Evolutionary conservation across 176 grass and related monocot genomes (phyloP).

Genomic region (Rhynchospora breviuscula): DNA sequence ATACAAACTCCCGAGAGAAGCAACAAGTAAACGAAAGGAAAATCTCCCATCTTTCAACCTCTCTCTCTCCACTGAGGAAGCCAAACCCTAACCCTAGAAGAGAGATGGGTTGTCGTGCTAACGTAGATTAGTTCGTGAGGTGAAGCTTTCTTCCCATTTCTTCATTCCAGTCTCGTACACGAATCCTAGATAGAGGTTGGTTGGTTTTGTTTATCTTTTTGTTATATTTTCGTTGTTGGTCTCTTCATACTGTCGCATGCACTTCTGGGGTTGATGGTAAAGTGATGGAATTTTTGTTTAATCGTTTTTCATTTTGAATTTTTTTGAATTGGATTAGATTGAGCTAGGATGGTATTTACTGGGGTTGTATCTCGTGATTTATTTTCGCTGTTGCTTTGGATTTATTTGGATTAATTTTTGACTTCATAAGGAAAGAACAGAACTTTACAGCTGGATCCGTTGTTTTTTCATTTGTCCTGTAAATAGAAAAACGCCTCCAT

Average conservation of each 20-base stretch:
- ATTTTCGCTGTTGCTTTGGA: neutral
- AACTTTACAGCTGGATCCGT: slow-evolving; percentile 3
- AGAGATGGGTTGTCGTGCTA: neutral
- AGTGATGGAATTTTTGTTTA: neutral
- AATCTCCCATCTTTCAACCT: neutral
- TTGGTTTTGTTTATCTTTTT: neutral
- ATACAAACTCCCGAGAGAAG: neutral
- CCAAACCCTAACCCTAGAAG: neutral
- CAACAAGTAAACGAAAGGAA: neutral
- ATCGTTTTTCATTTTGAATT: neutral
- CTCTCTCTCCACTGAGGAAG: neutral
- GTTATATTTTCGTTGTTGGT: neutral
- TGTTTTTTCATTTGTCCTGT: neutral
- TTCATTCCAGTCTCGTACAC: neutral
- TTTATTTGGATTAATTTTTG: neutral
- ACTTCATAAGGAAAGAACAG: slow-evolving; percentile 10
- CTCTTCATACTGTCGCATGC: neutral
- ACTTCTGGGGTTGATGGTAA: neutral
- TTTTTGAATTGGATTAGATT: neutral
- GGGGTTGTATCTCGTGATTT: neutral
- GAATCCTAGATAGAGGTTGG: neutral
- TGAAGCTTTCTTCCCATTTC: slow-evolving; percentile 9
- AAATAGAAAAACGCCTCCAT: slow-evolving; percentile 24
- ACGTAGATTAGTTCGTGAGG: neutral
- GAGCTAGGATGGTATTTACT: neutral